phyloP scores from a whole-genome alignment of 2,329 filamentous ascomycete genomes.

The Pestalotiopsis sp. region DNA sequence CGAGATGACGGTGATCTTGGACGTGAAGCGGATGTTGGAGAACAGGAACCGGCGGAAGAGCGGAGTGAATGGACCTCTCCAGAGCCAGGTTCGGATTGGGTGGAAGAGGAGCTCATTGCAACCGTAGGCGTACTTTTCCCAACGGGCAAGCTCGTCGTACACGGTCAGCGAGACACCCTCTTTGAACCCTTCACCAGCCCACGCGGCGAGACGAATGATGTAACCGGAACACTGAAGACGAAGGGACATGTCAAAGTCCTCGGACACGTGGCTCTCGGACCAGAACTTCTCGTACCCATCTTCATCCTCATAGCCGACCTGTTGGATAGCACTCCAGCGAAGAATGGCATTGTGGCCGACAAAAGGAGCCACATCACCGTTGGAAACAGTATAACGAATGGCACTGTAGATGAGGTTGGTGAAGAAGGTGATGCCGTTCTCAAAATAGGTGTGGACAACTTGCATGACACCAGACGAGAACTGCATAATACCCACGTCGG shows the following conservation, averaged over 20 bases:
- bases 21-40: conserved; percentile 64
- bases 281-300: conserved; percentile 69
- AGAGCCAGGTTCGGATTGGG: conserved; percentile 64
- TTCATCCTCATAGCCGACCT: conserved; percentile 57
- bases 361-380: conserved; percentile 74
- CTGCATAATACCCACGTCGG: conserved; percentile 72
- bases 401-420: conserved; percentile 77
- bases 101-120: conserved; percentile 74
- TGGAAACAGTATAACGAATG: conserved; percentile 71
- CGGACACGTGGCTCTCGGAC: conserved; percentile 76
- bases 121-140: conserved; percentile 76
- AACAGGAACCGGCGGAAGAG: conserved; percentile 64
- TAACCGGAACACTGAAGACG: conserved; percentile 71
- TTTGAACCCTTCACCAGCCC: conserved; percentile 71
- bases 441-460: conserved; percentile 72
- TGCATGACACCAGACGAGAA: conserved; percentile 79
- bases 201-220: conserved; percentile 69
- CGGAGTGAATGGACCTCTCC: conserved; percentile 64
- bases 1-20: conserved; percentile 72
- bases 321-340: conserved; percentile 67
- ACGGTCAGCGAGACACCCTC: conserved; percentile 75
- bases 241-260: conserved; percentile 77
- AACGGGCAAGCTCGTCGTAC: conserved; percentile 71
- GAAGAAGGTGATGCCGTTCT: conserved; percentile 74
- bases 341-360: conserved; percentile 79